These are phyloP conservation scores for Phytophthora vignae DNA, from an alignment of 352 stramenopile genomes.

Conservation along the genomic window DNA sequence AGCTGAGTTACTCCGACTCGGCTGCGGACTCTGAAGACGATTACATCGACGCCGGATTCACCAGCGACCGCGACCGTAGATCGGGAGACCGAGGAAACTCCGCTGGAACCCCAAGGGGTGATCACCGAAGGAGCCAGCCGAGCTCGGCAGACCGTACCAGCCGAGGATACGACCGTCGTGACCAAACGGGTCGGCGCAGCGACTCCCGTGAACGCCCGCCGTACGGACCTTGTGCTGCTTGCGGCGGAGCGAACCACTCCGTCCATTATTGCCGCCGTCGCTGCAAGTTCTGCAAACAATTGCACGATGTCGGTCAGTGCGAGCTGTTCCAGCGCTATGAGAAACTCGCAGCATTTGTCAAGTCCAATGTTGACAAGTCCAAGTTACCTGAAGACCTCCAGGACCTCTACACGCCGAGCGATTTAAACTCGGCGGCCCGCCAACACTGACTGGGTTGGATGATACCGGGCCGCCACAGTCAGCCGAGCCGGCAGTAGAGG, in stretches of 20 bases:
- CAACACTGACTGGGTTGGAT: conserved; percentile 17
- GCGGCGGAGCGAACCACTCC: not conserved
- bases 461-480: conserved; percentile 12
- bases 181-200: too few relatives aligned
- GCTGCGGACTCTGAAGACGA: too few relatives aligned
- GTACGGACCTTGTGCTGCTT: conserved; percentile 16
- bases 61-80: too few relatives aligned
- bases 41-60: too few relatives aligned
- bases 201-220: too few relatives aligned
- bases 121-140: too few relatives aligned
- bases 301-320: conserved; percentile 9
- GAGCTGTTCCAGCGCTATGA: conserved; percentile 2
- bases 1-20: too few relatives aligned
- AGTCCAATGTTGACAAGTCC: conserved; percentile 3
- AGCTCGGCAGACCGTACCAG: too few relatives aligned
- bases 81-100: too few relatives aligned
- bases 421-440: conserved; percentile 20
- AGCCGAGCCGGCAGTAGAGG: conserved; percentile 7
- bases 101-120: too few relatives aligned
- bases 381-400: conserved; percentile 4
- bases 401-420: conserved; percentile 5
- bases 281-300: not conserved
- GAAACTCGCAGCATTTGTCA: conserved; percentile 3
- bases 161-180: too few relatives aligned
- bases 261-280: conserved; percentile 2